Evolutionary conservation across 1,284 basidiomycete species (phyloP).

Genomic region (Sanguinoderma infundibulare): DNA sequence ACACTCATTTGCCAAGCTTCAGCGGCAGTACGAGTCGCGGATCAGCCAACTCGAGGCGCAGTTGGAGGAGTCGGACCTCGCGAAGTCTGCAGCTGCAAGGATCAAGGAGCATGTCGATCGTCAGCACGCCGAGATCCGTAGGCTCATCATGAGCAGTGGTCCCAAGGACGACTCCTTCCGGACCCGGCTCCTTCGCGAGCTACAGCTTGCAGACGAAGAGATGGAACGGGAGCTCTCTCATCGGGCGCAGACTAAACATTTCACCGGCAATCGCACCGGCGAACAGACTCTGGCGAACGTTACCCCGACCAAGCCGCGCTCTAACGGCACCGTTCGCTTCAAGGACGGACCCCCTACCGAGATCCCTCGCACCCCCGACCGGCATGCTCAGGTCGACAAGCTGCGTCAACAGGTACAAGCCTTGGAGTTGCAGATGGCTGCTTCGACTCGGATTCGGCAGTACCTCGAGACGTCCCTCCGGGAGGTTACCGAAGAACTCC

Average conservation of each 20-base stretch:
- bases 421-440: slow-evolving; percentile 72
- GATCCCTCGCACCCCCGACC: slow-evolving; percentile 48
- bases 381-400: slow-evolving; percentile 49
- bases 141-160: slow-evolving; percentile 60
- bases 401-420: slow-evolving; percentile 71
- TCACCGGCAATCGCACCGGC: slow-evolving; percentile 27
- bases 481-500: slow-evolving; percentile 67
- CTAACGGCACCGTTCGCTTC: slow-evolving; percentile 41
- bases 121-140: slow-evolving; percentile 73
- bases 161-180: slow-evolving; percentile 69
- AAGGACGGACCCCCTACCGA: slow-evolving; percentile 40
- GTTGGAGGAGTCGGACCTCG: slow-evolving; percentile 58
- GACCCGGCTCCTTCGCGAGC: slow-evolving; percentile 67
- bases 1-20: slow-evolving; percentile 60
- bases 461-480: slow-evolving; percentile 67
- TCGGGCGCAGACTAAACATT: slow-evolving; percentile 24
- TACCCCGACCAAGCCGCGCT: slow-evolving; percentile 49
- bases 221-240: slow-evolving; percentile 60
- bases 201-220: slow-evolving; percentile 68
- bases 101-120: slow-evolving; percentile 69
- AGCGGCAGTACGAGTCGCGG: slow-evolving; percentile 68
- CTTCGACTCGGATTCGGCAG: slow-evolving; percentile 68
- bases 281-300: slow-evolving; percentile 43
- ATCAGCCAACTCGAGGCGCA: slow-evolving; percentile 71
- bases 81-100: slow-evolving; percentile 52